Percentiles rank a stretch among this genome's conserved stretches.
These are phyloP conservation scores for Ophioceras dolichostomum DNA, from an alignment of 2,329 filamentous ascomycete genomes.

Conservation along the genomic window DNA sequence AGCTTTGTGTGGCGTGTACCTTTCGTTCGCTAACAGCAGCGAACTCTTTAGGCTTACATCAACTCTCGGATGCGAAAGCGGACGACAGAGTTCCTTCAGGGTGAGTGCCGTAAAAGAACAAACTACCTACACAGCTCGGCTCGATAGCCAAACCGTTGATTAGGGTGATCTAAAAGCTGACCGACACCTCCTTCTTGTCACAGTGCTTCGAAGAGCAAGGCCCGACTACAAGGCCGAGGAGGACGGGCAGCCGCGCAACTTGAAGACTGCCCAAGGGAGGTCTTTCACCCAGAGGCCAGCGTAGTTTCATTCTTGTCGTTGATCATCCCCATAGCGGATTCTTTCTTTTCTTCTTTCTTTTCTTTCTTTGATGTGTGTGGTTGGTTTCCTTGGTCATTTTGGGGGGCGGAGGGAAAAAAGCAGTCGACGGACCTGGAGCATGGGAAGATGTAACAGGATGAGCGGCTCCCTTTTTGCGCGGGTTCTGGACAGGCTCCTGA, in stretches of 20 bases:
- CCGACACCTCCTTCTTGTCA: too few species aligned
- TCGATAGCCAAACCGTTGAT: too few species aligned
- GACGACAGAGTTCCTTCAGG: slow-evolving; percentile 96
- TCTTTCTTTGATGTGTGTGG: background rate
- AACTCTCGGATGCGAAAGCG: slow-evolving; percentile 96
- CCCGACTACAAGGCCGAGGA: slow-evolving; percentile 96
- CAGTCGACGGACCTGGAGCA: too few species aligned
- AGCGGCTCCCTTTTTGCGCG: too few species aligned
- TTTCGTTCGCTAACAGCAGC: slow-evolving; percentile 4
- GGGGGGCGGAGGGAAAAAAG: background rate
- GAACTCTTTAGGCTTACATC: slow-evolving; percentile 62
- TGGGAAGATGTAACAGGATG: too few species aligned
- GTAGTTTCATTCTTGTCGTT: slow-evolving; percentile 1
- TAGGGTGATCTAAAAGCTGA: too few species aligned
- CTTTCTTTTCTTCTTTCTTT: background rate
- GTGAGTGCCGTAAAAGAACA: too few species aligned
- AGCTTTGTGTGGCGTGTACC: too few species aligned
- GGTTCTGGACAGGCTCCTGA: background rate
- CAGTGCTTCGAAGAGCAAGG: slow-evolving; percentile 88
- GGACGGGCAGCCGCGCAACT: too few species aligned
- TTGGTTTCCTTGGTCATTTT: background rate
- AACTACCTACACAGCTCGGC: too few species aligned
- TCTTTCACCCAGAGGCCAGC: slow-evolving; percentile 53
- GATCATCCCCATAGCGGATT: too few species aligned
- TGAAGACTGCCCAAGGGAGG: slow-evolving; percentile 92